Conservation (phyloP, 2,329 filamentous ascomycete species). For the Hymenoscyphus scutula region DNA sequence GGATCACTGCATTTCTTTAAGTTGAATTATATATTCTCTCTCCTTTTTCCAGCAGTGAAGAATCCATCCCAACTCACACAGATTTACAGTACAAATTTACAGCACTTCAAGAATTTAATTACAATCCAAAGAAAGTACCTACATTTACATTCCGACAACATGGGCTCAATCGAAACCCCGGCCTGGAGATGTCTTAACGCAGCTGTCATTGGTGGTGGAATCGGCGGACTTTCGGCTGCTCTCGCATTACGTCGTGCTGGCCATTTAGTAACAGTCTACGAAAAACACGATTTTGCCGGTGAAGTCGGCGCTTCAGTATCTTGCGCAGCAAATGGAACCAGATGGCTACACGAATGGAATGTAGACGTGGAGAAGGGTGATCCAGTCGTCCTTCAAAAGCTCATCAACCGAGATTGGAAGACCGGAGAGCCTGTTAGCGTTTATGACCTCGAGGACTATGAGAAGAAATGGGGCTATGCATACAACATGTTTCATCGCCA, state of each 20-base stretch:
- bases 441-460: slow-evolving; percentile 63
- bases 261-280: slow-evolving; percentile 61
- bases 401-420: slow-evolving; percentile 70
- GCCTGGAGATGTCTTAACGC: too few species aligned
- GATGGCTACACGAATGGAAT: slow-evolving; percentile 67
- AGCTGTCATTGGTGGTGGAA: slow-evolving; percentile 3
- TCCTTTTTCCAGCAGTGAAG: too few species aligned
- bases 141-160: too few species aligned
- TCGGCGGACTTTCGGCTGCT: slow-evolving; percentile 49
- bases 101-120: too few species aligned
- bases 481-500: slow-evolving; percentile 69
- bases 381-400: slow-evolving; percentile 61
- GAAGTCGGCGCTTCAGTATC: slow-evolving; percentile 67
- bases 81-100: too few species aligned
- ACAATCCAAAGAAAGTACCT: too few species aligned
- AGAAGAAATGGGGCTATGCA: slow-evolving; percentile 60
- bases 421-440: slow-evolving; percentile 65
- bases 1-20: too few species aligned
- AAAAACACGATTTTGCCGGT: slow-evolving; percentile 62
- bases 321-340: slow-evolving; percentile 67
- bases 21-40: too few species aligned
- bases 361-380: slow-evolving; percentile 64
- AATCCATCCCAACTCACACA: too few species aligned
- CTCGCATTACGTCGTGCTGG: slow-evolving; percentile 53
- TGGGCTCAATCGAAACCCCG: too few species aligned